A percentile compares a stretch with the other conserved stretches of the same genome.
These are phyloP conservation scores for Lactuca saligna DNA, from an alignment of 129 eudicot species.

Conservation along the genomic window DNA sequence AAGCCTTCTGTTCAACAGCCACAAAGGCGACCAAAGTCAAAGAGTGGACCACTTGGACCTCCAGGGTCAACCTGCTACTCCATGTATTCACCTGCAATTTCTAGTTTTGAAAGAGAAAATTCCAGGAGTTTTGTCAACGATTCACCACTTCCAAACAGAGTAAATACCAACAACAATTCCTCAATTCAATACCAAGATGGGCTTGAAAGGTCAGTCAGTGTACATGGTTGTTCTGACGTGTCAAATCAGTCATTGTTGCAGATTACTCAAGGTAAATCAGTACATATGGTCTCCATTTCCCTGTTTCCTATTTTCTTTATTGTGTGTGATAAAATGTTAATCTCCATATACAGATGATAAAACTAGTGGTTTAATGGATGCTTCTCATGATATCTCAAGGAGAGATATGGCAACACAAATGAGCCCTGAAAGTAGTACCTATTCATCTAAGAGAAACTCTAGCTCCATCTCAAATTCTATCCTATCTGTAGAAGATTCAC, in stretches of 20 bases:
- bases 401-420: constrained; percentile 98
- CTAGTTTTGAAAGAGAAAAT: constrained; percentile 49
- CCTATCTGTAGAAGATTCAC: constrained; percentile 44
- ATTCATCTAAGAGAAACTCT: constrained; percentile 52
- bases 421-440: constrained; percentile 82
- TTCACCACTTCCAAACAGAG: constrained; percentile 57
- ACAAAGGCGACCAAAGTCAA: constrained; percentile 69
- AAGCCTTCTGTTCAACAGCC: constrained; percentile 53
- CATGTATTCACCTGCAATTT: constrained; percentile 61
- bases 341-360: constrained; percentile 55
- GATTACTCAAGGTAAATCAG: constrained; percentile 46
- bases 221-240: constrained; percentile 78
- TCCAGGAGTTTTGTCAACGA: constrained; percentile 37
- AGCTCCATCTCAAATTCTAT: constrained; percentile 43
- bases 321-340: neutral
- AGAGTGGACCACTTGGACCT: constrained; percentile 94
- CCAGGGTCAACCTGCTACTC: constrained; percentile 59
- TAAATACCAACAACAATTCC: constrained; percentile 34
- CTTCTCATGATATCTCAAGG: constrained; percentile 63
- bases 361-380: constrained; percentile 32
- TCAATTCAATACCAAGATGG: constrained; percentile 32
- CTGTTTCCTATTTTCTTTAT: neutral
- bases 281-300: neutral
- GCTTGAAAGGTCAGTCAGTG: constrained; percentile 56
- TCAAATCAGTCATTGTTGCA: constrained; percentile 42